A percentile compares a stretch with the other conserved stretches of the same genome.
Conservation (phyloP, 345 rosid genomes). For the Lumnitzera racemosa region DNA sequence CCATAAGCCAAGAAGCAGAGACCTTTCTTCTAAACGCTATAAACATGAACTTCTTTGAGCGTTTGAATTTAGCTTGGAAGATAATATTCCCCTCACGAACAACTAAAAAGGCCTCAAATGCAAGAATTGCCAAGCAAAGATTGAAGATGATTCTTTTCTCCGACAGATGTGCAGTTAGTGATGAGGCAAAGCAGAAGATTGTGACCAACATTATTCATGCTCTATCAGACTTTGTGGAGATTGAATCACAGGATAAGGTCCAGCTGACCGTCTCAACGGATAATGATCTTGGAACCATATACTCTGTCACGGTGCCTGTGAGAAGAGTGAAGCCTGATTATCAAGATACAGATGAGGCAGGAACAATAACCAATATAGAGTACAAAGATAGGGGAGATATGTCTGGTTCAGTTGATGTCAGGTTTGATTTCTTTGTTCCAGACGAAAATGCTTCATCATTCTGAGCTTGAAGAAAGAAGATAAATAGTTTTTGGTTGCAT, state of each 20-base stretch:
- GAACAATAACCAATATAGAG: slow-evolving; percentile 62
- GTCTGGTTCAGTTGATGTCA: slow-evolving; percentile 87
- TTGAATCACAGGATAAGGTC: slow-evolving; percentile 92
- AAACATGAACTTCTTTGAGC: slow-evolving; percentile 78
- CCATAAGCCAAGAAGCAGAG: slow-evolving; percentile 59
- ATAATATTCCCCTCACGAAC: slow-evolving; percentile 76
- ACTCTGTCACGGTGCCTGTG: slow-evolving; percentile 91
- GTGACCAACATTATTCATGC: slow-evolving; percentile 71
- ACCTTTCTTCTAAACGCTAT: slow-evolving; percentile 62
- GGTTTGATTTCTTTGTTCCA: slow-evolving; percentile 83
- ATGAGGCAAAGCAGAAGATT: slow-evolving; percentile 82
- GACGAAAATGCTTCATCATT: slow-evolving; percentile 33
- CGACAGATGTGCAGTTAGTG: slow-evolving; percentile 90
- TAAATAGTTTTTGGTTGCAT: no score
- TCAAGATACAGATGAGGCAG: slow-evolving; percentile 55
- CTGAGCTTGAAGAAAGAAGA: slow-evolving; percentile 10
- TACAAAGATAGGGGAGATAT: slow-evolving; percentile 60
- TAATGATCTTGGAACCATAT: slow-evolving; percentile 78
- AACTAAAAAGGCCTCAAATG: slow-evolving; percentile 75
- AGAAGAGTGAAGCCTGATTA: slow-evolving; percentile 83
- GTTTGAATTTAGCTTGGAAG: slow-evolving; percentile 87
- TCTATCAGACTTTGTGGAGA: slow-evolving; percentile 86
- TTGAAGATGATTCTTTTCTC: slow-evolving; percentile 98
- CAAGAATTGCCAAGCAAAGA: slow-evolving; percentile 89
- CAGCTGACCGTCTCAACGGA: slow-evolving; percentile 84